These are phyloP conservation scores for Arthrocladium fulminans DNA, from an alignment of 2,329 filamentous ascomycete species.

Conservation along the genomic window DNA sequence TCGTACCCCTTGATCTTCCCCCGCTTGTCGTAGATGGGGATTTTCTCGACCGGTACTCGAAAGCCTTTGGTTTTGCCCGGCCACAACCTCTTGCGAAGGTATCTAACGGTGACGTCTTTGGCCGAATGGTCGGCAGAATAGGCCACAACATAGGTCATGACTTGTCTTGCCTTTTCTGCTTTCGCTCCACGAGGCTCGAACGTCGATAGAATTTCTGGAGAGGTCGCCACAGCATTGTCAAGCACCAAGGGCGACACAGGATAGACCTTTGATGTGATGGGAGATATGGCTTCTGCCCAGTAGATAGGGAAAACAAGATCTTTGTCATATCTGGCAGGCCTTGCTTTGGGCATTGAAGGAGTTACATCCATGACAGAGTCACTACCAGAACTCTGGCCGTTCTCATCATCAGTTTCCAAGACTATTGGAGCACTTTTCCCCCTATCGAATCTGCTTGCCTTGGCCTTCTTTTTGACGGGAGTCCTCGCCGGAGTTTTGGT, in stretches of 20 bases:
- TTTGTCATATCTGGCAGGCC: conserved; percentile 51
- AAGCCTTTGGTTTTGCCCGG: conserved; percentile 86
- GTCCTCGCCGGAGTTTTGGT: background rate
- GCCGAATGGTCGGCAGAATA: conserved; percentile 77
- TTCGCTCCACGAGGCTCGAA: conserved; percentile 77
- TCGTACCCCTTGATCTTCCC: conserved; percentile 72
- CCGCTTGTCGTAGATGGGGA: conserved; percentile 66
- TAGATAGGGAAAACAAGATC: conserved; percentile 81
- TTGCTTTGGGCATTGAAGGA: conserved; percentile 35
- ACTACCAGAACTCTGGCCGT: conserved; percentile 49
- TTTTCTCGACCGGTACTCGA: conserved; percentile 67
- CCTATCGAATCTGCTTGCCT: conserved; percentile 19
- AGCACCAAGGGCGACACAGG: conserved; percentile 67
- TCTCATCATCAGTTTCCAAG: conserved; percentile 39
- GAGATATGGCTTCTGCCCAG: conserved; percentile 85
- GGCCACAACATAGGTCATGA: conserved; percentile 81
- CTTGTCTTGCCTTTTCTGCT: conserved; percentile 77
- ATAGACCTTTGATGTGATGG: conserved; percentile 67
- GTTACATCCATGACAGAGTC: conserved; percentile 51
- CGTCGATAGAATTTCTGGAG: conserved; percentile 59
- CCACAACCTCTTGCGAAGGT: conserved; percentile 69
- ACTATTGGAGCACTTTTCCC: conserved; percentile 31
- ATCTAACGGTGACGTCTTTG: conserved; percentile 90
- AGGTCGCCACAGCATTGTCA: conserved; percentile 60
- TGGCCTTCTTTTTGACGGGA: conserved; percentile 6